Evolutionary conservation across 768 basidiomycete species (phyloP).

Genomic region (Leccinum barrowsii): DNA sequence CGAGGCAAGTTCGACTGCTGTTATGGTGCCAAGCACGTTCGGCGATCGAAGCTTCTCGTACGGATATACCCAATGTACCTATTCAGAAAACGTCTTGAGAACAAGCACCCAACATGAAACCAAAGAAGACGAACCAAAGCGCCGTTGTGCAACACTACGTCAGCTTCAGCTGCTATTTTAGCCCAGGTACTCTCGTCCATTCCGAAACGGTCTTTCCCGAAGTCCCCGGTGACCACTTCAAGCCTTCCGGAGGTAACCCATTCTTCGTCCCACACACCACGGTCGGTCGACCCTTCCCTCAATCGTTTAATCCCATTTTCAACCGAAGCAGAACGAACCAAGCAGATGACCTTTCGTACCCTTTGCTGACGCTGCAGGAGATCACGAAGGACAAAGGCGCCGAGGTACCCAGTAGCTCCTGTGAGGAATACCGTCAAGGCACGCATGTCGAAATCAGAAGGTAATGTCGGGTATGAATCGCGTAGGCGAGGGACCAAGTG

Average conservation of each 20-base stretch:
- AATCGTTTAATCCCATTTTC: constrained; percentile 68
- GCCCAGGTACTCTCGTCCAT: constrained; percentile 62
- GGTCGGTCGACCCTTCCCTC: constrained; percentile 66
- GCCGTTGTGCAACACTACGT: constrained; percentile 90
- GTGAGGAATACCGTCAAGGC: constrained; percentile 86
- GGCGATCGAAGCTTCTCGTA: constrained; percentile 89
- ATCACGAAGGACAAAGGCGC: constrained; percentile 85
- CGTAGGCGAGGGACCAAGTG: constrained; percentile 55
- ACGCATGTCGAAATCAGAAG: constrained; percentile 50
- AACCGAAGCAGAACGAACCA: constrained; percentile 71
- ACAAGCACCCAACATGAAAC: not conserved
- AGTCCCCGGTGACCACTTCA: constrained; percentile 82
- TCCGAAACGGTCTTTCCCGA: constrained; percentile 74
- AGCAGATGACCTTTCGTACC: constrained; percentile 85
- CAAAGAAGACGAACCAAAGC: constrained; percentile 71
- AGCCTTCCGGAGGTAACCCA: constrained; percentile 71
- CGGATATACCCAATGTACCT: constrained; percentile 99
- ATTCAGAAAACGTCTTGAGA: constrained; percentile 2
- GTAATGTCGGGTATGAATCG: constrained; percentile 56
- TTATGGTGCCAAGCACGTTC: constrained; percentile 91
- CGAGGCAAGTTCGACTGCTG: constrained; percentile 75
- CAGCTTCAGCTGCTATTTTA: constrained; percentile 63
- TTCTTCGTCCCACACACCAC: constrained; percentile 83
- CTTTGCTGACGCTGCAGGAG: constrained; percentile 58
- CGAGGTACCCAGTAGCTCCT: constrained; percentile 95